Conservation (phyloP, 2,329 filamentous ascomycete species). For the Alternaria arbusti region DNA sequence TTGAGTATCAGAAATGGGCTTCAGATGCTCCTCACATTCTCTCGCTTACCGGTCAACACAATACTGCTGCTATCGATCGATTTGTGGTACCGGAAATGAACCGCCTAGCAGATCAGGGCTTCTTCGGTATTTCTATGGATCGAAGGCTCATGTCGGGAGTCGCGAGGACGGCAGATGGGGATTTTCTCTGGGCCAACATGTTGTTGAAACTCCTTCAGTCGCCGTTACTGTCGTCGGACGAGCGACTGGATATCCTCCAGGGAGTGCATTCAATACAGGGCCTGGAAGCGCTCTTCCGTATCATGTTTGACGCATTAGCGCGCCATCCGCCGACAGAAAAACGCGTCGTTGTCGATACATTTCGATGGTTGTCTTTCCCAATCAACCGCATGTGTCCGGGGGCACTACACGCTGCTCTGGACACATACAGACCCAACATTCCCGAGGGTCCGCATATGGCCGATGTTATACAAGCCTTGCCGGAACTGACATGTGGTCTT, state of each 20-base stretch:
- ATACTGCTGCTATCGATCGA: constrained; percentile 22
- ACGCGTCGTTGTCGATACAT: constrained; percentile 26
- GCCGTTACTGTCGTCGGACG: constrained; percentile 31
- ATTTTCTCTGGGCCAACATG: constrained; percentile 39
- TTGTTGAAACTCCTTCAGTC: constrained; percentile 34
- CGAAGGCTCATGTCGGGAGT: constrained; percentile 25
- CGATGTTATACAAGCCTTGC: constrained; percentile 23
- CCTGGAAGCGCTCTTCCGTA: constrained; percentile 28
- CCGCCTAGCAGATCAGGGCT: constrained; percentile 37
- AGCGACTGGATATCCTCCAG: constrained; percentile 27
- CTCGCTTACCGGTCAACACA: constrained; percentile 22
- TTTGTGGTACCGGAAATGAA: constrained; percentile 28
- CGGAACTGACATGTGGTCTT: constrained; percentile 34
- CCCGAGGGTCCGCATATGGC: neutral
- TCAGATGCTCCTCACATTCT: constrained; percentile 34
- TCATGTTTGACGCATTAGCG: constrained; percentile 27
- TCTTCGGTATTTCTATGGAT: constrained; percentile 38
- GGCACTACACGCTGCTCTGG: constrained; percentile 29
- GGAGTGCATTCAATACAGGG: constrained; percentile 24
- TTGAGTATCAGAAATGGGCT: constrained; percentile 40
- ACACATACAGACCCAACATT: constrained; percentile 8
- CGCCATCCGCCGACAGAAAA: constrained; percentile 26
- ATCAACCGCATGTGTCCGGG: constrained; percentile 28
- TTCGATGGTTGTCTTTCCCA: constrained; percentile 35
- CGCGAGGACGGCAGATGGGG: constrained; percentile 26